These are phyloP conservation scores for Echeveria elegans DNA, from an alignment of 164 flowering plant genomes.

Conservation along the genomic window DNA sequence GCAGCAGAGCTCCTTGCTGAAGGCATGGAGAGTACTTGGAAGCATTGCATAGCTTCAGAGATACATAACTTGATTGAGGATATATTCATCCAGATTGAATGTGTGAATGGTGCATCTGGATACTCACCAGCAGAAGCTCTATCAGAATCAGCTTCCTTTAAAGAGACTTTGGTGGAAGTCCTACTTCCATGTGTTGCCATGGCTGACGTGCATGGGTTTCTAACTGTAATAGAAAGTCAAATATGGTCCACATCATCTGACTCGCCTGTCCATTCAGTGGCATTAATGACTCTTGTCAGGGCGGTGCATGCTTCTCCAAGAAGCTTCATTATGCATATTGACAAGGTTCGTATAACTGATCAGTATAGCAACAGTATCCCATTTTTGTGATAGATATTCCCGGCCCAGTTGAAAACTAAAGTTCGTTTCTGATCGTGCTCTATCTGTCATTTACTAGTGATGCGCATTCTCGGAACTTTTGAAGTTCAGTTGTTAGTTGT, in stretches of 20 bases:
- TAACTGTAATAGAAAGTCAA: constrained; percentile 72
- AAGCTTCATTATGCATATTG: constrained; percentile 56
- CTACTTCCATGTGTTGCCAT: constrained; percentile 97
- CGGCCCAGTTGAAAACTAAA: background rate
- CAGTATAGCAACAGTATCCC: constrained; percentile 1
- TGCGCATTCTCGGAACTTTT: background rate
- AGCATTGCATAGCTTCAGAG: constrained; percentile 61
- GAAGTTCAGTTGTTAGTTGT: background rate
- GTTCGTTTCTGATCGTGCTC: background rate
- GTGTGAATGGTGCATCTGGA: constrained; percentile 61
- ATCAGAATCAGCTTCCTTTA: constrained; percentile 35
- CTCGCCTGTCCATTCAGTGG: constrained; percentile 89
- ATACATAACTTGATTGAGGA: constrained; percentile 73
- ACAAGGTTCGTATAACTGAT: constrained; percentile 57
- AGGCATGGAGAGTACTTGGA: constrained; percentile 97
- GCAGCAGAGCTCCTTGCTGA: constrained; percentile 97
- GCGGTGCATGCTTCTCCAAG: constrained; percentile 82
- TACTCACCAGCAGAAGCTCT: constrained; percentile 24
- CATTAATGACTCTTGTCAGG: constrained; percentile 76
- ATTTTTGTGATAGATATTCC: background rate
- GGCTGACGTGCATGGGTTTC: constrained; percentile 72
- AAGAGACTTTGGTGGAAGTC: constrained; percentile 62
- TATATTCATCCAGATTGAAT: constrained; percentile 86
- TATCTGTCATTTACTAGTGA: no score
- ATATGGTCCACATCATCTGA: constrained; percentile 98